Evolutionary conservation across 2,329 filamentous ascomycete genomes (phyloP), one percentile per base, ranked within the genome.

Genomic region (Epichloe coenophiala): DNA sequence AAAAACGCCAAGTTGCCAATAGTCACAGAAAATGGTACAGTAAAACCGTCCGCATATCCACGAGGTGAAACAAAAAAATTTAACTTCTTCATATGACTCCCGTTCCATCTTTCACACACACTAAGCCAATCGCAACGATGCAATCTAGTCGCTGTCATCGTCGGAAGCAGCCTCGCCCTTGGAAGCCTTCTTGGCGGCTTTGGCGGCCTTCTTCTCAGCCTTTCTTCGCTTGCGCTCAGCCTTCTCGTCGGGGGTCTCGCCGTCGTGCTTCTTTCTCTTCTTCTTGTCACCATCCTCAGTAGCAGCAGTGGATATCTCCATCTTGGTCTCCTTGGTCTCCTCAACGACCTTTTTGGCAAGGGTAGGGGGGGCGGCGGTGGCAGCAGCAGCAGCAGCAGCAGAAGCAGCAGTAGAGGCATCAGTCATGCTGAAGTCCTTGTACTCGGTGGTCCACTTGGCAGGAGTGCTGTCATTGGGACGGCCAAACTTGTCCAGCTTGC

Each of bases 401-500:
- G n/a, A n/a, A 7, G 70, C 64, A 12, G 73, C 67, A 19, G 69
- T 65, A 44, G 66, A 69, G 45, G 69, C 70, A 48, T 71, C 67
- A 15, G 76, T 72, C 40, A 78, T 77, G 62, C 78, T 83, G 73
- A 83, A 95, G 73, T 97, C 93, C 71, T 89, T 91, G 78, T 98
- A 98, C 58, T 87, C 86, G 38, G 79, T 72, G 60, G 86, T 89
- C 93, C 93, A 98, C 71, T 93, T 88, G 61, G 89, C 82, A 27
- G 93, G 93, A 5, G 93, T 98, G 57, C 83, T 81, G 68, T 96
- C 91, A 69, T 97, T 98, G 61, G 86, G 71, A 53, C 90, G 84
- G 59, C 93, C 93, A 61, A 82, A 97, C 83, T 98, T 98, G 76
- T 98, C 93, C 54, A 98, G 84, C 74, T 96, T 95, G 69, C 93